Evolutionary conservation across 2,329 filamentous ascomycete species (phyloP), one percentile per base, ranked within the genome.

Genomic region (Scortechinia acanthostroma): DNA sequence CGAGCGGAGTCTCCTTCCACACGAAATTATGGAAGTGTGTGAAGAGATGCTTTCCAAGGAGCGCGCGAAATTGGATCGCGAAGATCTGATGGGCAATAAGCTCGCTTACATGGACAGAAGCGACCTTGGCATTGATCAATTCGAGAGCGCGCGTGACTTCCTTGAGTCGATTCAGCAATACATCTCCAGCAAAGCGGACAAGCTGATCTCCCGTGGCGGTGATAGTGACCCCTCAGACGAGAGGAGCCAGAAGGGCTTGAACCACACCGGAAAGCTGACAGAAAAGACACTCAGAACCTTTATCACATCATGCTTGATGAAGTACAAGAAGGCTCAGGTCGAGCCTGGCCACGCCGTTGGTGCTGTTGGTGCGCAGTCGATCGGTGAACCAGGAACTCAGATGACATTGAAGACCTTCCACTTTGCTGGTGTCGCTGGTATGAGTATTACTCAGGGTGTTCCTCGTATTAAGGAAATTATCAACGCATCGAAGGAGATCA

Each of bases 401-500:
- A 98, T 98, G 93, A 98, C 93, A 1, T 70, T 98, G 51, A 97
- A 97, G 69, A 97, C 93, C 60, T 97, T 97, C 80, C 93, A 97
- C 86, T 98, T 98, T 71, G 93, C 93, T 60, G 93, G 93, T 86
- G 93, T 98, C 51, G 93, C 93, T 37, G 91, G 91, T 62, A 97
- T 98, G 93, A 95, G 89, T 76, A 95, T 98, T 59, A 98, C 93
- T 0, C 89, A 96, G 59, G 93, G 93, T 87, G 93, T 98, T 4
- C 93, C 93, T 1, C 91, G 93, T 83, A 98, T 98, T 71, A 98
- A 98, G 69, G 93, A 98, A 73, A 98, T 98, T 53, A 98, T 98
- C 80, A 98, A 98, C 66, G 93, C 93, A 4, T 95, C 90, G 5
- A 95, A 90, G 61, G 72, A 74, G 43, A 98, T 98, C 64, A 94